Base-by-base conservation (phyloP, 352 stramenopile species). In the Pythium aristosporum region DNA sequence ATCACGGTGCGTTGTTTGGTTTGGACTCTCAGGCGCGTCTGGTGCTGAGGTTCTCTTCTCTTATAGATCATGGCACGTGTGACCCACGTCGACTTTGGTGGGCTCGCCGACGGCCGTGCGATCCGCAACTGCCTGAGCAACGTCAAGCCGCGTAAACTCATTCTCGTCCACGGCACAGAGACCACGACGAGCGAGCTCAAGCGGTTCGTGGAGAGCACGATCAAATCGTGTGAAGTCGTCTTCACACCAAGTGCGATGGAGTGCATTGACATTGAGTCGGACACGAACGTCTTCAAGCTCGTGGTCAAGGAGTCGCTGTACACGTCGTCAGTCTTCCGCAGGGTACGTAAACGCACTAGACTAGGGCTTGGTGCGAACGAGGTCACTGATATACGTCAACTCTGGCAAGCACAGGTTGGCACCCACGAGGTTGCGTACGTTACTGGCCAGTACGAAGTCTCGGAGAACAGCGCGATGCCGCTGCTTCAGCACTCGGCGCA, bases 281-380 rank as follows among this genome's bases (percentile, higher is more conserved):
- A 94, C 65, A 96, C 88, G 57, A 96, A 92, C 37, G 85, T 96
- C 53, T 95, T 92, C 81, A 96, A 96, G 64, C 70, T 96, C 15
- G 82, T 85, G 3, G 74, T 96, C 48, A 95, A 93, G 57, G 88
- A 96, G 46, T 89, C 86, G 46, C 63, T 96, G 23, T 96, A 96
- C 66, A 92, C 86, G 6, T 88, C 86, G 16, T 77, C 82, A 0
- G 70, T 89, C 5, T 96, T 96, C 71, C 81, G 82, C 34, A 94
- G 95, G 73, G 87, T 92, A 57, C 21, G 79, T 57, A 41, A 21
- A 21, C 18, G 11, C 23, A 54, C 32, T 52, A 18, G 16, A 16
- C 20, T 57, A 25, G 25, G 25, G 34, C 11, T 10, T 39, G 34
- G 34, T 39, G 21, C 3, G 11, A 39, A 13, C 0, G 28, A 43